Evolutionary conservation across 331 rosid species (phyloP).

Genomic region (Acacia concinna): DNA sequence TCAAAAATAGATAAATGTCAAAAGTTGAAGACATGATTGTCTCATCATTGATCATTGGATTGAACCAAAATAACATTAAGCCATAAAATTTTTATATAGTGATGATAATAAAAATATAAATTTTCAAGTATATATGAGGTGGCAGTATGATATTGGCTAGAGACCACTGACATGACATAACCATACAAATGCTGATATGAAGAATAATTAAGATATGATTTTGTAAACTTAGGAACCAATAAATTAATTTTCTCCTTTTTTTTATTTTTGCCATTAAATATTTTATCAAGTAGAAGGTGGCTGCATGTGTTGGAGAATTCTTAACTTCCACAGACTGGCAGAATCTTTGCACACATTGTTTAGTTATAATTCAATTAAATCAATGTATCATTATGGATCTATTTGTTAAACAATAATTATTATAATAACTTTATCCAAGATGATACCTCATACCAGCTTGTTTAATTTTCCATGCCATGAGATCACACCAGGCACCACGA

Average conservation of each 20-base stretch:
- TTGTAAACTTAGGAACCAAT: not conserved
- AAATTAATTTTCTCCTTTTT: not conserved
- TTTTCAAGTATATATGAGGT: not conserved
- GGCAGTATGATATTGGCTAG: not conserved
- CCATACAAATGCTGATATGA: not conserved
- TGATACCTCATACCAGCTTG: not conserved
- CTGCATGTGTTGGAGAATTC: conserved; percentile 34
- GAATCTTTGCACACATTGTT: not conserved
- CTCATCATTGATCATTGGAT: not conserved
- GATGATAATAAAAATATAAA: not conserved
- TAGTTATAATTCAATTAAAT: not conserved
- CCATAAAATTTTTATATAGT: not conserved
- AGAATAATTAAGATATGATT: not conserved
- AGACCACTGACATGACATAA: not conserved
- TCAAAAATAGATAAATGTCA: no score
- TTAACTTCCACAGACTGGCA: conserved; percentile 39
- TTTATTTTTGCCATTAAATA: conserved; percentile 28
- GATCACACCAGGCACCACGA: conserved; percentile 9
- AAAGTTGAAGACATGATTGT: no score
- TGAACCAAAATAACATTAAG: not conserved
- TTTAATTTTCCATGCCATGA: conserved; percentile 13
- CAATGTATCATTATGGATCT: not conserved
- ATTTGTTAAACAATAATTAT: not conserved
- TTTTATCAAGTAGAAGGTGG: conserved; percentile 39
- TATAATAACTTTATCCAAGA: not conserved